Evolutionary conservation across 495 filamentous ascomycete genomes (phyloP).

Genomic region (Neurospora pannonica): DNA sequence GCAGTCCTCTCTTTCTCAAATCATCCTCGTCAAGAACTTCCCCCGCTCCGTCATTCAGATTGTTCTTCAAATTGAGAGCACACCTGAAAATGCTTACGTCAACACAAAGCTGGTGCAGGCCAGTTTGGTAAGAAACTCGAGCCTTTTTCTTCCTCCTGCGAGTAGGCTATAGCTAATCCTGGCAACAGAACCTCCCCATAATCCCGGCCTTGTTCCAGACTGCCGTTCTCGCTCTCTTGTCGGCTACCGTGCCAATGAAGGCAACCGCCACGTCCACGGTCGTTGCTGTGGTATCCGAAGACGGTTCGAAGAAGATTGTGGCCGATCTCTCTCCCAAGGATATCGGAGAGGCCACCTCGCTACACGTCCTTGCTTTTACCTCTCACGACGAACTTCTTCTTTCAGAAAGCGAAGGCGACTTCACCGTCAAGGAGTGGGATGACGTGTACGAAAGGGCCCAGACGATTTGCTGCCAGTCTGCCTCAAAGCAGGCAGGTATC

Average conservation of each 20-base stretch:
- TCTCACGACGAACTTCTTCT: constrained; percentile 65
- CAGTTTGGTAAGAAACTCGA: constrained; percentile 29
- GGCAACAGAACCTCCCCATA: constrained; percentile 55
- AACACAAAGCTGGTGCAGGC: constrained; percentile 42
- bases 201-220: constrained; percentile 70
- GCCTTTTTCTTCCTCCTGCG: constrained; percentile 10
- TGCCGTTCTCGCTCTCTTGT: constrained; percentile 61
- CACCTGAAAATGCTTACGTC: constrained; percentile 46
- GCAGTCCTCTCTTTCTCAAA: constrained; percentile 53
- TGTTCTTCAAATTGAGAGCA: constrained; percentile 52
- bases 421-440: constrained; percentile 71
- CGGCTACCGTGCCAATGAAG: constrained; percentile 64
- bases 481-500: constrained; percentile 30
- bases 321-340: constrained; percentile 47
- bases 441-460: constrained; percentile 54
- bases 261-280: constrained; percentile 57
- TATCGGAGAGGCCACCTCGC: constrained; percentile 49
- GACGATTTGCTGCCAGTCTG: constrained; percentile 48
- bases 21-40: constrained; percentile 59
- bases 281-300: constrained; percentile 47
- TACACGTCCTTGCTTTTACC: constrained; percentile 72
- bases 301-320: constrained; percentile 33
- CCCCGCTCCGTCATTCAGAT: constrained; percentile 60
- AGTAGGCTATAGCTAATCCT: neutral
- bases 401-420: constrained; percentile 72